Evolutionary conservation across 352 stramenopile genomes (phyloP).

Genomic region (Phytophthora rubi): DNA sequence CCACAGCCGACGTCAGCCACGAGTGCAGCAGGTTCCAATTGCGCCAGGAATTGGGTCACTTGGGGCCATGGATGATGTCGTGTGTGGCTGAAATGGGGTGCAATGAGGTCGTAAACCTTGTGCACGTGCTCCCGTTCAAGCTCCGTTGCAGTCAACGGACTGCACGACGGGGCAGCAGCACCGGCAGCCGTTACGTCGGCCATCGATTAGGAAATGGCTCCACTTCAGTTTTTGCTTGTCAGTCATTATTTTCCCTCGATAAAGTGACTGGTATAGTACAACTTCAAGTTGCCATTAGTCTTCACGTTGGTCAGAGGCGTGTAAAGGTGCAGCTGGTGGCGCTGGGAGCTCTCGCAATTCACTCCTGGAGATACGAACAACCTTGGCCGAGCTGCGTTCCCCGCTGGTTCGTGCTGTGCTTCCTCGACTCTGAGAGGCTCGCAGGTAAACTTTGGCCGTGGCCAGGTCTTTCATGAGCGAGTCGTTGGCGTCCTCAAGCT

Average conservation of each 20-base stretch:
- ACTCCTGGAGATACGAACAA: slow-evolving; percentile 73
- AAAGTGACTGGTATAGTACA: slow-evolving; percentile 21
- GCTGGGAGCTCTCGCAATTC: slow-evolving; percentile 65
- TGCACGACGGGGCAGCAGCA: slow-evolving; percentile 14
- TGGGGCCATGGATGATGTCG: slow-evolving; percentile 83
- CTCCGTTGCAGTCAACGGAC: slow-evolving; percentile 47
- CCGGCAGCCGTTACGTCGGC: slow-evolving; percentile 7
- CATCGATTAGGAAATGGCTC: slow-evolving; percentile 28
- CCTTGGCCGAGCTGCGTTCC: slow-evolving; percentile 36
- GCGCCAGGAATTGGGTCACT: slow-evolving; percentile 65
- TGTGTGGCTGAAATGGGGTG: slow-evolving; percentile 86
- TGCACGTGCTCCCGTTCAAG: slow-evolving; percentile 85
- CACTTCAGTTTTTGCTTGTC: slow-evolving; percentile 2
- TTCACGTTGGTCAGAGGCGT: slow-evolving; percentile 28
- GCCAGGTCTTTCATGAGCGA: slow-evolving; percentile 78
- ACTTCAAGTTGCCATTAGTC: slow-evolving; percentile 22
- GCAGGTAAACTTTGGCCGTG: slow-evolving; percentile 72
- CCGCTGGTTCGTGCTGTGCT: slow-evolving; percentile 27
- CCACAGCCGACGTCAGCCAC: slow-evolving; percentile 83
- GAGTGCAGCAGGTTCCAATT: slow-evolving; percentile 53
- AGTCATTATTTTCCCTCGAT: slow-evolving; percentile 6
- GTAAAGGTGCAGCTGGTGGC: slow-evolving; percentile 32
- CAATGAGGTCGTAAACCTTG: slow-evolving; percentile 87
- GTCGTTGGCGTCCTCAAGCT: slow-evolving; percentile 81
- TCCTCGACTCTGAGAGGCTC: slow-evolving; percentile 51